Evolutionary conservation across 169 alveolate species (phyloP), one percentile per base, ranked within the genome.

Genomic region (Babesia microti): DNA sequence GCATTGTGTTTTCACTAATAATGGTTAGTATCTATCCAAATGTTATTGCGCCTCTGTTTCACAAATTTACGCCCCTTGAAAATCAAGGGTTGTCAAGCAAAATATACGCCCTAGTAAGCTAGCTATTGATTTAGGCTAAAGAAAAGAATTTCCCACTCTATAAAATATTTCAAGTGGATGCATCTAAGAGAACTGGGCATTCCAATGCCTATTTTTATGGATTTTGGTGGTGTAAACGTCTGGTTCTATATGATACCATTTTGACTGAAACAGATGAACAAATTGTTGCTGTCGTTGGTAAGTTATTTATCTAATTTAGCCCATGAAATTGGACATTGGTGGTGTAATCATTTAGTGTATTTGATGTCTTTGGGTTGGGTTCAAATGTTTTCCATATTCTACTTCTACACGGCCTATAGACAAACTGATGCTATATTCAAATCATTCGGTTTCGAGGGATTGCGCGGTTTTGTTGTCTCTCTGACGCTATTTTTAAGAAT

Each of bases 191-290:
- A 29, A 75, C 92, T n/a, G 72, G 87, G 47, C 97, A 91, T 74
- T 81, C 93, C 41, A 93, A 90, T 72, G 96, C 96, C n/a, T 91
- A 89, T 59, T 89, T 89, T 71, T 93, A 79, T 61, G 98, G 98
- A 0, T 74, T 90, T 43, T 87, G 96, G 79, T 74, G 80, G 59
- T 83, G 83, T 72, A 91, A 93, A 78, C 74, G 93, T 43, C 88
- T 90, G 23, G 97, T 91, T 9, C 57, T 91, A 28, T 93, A 54
- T 72, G 97, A 91, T 72, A 93, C 97, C 19, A 75, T 91, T 51
- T 73, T 87, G 14, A 75, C 84, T 24, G 72, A 83, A 47, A 65
- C 79, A 11, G 76, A 70, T 47, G 81, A 83, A 32, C 94, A 93
- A 61, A 88, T 93, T 19, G 82, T 81, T 11, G 94, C 94, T 9